phyloP scores from a whole-genome alignment of 2,329 filamentous ascomycete species.

The Alternaria burnsii region DNA sequence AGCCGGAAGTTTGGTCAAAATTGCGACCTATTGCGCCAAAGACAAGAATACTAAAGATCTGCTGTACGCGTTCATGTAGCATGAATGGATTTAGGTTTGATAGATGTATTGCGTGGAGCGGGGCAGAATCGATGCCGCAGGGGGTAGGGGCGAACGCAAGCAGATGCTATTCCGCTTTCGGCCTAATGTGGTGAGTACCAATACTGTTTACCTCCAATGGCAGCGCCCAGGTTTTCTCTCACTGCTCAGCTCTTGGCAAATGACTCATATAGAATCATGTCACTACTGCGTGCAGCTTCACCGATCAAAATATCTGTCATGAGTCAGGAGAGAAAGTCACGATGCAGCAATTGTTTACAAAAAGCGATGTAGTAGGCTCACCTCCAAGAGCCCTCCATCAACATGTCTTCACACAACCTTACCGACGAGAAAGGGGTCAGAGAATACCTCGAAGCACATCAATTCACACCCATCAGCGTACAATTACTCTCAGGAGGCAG shows the following conservation, averaged over 20 bases:
- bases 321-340: neutral
- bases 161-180: neutral
- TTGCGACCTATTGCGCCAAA: neutral
- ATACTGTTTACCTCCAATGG: neutral
- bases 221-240: neutral
- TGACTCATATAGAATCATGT: constrained; percentile 37
- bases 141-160: neutral
- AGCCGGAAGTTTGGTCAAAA: neutral
- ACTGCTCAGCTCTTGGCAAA: constrained; percentile 23
- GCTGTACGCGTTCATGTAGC: neutral
- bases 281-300: neutral
- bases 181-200: neutral
- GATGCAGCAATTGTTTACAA: neutral
- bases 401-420: constrained; percentile 15
- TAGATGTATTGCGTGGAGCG: neutral
- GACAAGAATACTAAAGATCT: neutral
- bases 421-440: constrained; percentile 32
- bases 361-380: neutral
- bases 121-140: neutral
- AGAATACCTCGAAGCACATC: constrained; percentile 27
- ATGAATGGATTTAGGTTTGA: neutral
- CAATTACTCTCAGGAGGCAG: constrained; percentile 43
- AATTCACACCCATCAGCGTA: constrained; percentile 12
- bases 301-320: too few relatives aligned
- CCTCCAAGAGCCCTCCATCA: too few relatives aligned